Percentiles rank a stretch among this genome's conserved stretches.
These are phyloP conservation scores for Nakazawaea wickerhamii DNA, from an alignment of 805 yeast genomes.

Conservation along the genomic window DNA sequence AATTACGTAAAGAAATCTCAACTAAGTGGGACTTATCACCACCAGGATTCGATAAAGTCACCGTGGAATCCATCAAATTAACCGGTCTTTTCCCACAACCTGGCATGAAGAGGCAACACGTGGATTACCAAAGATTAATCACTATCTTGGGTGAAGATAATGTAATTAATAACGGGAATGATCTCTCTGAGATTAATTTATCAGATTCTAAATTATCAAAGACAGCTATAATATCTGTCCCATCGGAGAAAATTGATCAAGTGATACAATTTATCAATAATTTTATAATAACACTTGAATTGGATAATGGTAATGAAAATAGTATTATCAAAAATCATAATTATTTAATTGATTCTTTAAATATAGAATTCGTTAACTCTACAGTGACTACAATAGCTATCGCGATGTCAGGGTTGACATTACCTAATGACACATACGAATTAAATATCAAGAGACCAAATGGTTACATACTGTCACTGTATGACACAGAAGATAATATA, in stretches of 20 bases:
- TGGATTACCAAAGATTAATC: conserved; percentile 31
- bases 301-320: conserved; percentile 33
- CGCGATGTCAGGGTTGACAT: conserved; percentile 33
- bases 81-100: conserved; percentile 77
- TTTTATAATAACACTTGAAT: conserved; percentile 38
- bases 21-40: conserved; percentile 72
- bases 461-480: conserved; percentile 30
- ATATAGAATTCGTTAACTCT: conserved; percentile 47
- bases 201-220: conserved; percentile 30
- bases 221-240: conserved; percentile 29
- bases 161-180: conserved; percentile 33
- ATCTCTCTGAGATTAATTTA: conserved; percentile 6
- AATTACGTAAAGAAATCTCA: conserved; percentile 35
- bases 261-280: conserved; percentile 41
- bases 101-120: conserved; percentile 43
- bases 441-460: conserved; percentile 37
- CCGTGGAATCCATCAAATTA: conserved; percentile 72
- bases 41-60: conserved; percentile 64
- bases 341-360: conserved; percentile 27
- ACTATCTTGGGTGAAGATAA: conserved; percentile 20
- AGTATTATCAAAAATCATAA: conserved; percentile 28
- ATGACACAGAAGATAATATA: conserved; percentile 42
- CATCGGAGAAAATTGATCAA: conserved; percentile 27
- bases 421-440: conserved; percentile 24
- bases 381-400: conserved; percentile 50